Evolutionary conservation across 1,284 basidiomycete species (phyloP).

Genomic region (Fereydounia khargensis): DNA sequence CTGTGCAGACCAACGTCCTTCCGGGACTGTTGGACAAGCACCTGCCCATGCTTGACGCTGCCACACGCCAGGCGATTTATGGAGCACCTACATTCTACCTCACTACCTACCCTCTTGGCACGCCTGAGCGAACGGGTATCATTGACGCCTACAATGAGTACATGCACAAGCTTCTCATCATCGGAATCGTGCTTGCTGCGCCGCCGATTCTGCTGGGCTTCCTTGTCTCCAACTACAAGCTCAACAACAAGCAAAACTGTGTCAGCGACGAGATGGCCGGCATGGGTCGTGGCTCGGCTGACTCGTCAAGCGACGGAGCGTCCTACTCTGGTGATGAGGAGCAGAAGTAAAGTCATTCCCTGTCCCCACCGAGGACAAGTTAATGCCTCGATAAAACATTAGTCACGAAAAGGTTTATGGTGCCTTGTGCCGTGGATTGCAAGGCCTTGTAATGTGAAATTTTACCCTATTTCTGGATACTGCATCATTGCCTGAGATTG

Average conservation of each 20-base stretch:
- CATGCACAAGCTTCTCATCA: slow-evolving; percentile 40
- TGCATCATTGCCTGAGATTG: too few relatives aligned
- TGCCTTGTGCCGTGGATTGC: too few relatives aligned
- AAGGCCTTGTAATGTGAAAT: too few relatives aligned
- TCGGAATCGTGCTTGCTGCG: slow-evolving; percentile 39
- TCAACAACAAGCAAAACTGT: slow-evolving; percentile 50
- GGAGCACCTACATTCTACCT: slow-evolving; percentile 9
- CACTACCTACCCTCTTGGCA: slow-evolving; percentile 30
- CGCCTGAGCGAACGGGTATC: slow-evolving; percentile 29
- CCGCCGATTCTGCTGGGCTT: slow-evolving; percentile 39
- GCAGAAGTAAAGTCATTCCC: too few relatives aligned
- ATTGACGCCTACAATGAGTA: slow-evolving; percentile 48
- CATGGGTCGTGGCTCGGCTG: slow-evolving; percentile 7
- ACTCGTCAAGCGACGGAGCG: neutral
- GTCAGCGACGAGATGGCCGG: slow-evolving; percentile 50
- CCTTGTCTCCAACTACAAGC: slow-evolving; percentile 41
- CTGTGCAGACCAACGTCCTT: slow-evolving; percentile 41
- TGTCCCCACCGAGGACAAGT: too few relatives aligned
- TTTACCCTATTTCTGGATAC: too few relatives aligned
- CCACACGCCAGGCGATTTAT: slow-evolving; percentile 9
- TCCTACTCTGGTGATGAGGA: too few relatives aligned
- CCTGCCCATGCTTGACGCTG: slow-evolving; percentile 26
- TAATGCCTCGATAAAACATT: too few relatives aligned
- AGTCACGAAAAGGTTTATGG: too few relatives aligned
- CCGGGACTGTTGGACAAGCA: slow-evolving; percentile 24